Conservation (phyloP, 2,329 filamentous ascomycete genomes). For the Curvularia lunata region DNA sequence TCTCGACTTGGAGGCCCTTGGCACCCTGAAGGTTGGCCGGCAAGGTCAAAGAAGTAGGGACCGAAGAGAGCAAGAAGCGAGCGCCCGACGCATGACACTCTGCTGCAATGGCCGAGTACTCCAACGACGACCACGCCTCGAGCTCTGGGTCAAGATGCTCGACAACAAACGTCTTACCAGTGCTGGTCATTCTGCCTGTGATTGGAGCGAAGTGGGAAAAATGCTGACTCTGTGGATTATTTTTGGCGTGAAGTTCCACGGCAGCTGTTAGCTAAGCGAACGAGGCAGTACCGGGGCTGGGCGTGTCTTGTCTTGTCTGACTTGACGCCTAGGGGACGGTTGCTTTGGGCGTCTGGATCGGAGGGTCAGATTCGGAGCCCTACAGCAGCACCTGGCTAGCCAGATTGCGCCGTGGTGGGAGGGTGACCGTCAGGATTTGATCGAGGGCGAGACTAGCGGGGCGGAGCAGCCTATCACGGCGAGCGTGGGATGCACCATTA, state of each 20-base stretch:
- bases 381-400: conserved; percentile 38
- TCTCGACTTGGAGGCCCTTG: conserved; percentile 73
- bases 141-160: conserved; percentile 96
- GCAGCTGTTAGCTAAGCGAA: conserved; percentile 11
- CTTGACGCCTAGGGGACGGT: conserved; percentile 1
- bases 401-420: conserved; percentile 30
- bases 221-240: conserved; percentile 16
- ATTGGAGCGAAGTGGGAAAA: conserved; percentile 23
- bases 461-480: conserved; percentile 25
- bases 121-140: conserved; percentile 90
- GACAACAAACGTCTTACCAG: conserved; percentile 81
- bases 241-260: conserved; percentile 10
- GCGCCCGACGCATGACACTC: conserved; percentile 74
- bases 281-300: neutral
- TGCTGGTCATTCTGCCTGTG: conserved; percentile 35
- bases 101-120: conserved; percentile 85
- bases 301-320: neutral
- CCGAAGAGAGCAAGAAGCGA: conserved; percentile 81
- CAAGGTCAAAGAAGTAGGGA: conserved; percentile 70
- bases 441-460: conserved; percentile 17
- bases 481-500: conserved; percentile 10
- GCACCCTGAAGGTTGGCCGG: conserved; percentile 64
- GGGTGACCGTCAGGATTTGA: conserved; percentile 22
- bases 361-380: conserved; percentile 30
- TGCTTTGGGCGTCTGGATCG: conserved; percentile 15